Conservation (phyloP, 2,329 filamentous ascomycete genomes). For the Aspergillus calidoustus region DNA sequence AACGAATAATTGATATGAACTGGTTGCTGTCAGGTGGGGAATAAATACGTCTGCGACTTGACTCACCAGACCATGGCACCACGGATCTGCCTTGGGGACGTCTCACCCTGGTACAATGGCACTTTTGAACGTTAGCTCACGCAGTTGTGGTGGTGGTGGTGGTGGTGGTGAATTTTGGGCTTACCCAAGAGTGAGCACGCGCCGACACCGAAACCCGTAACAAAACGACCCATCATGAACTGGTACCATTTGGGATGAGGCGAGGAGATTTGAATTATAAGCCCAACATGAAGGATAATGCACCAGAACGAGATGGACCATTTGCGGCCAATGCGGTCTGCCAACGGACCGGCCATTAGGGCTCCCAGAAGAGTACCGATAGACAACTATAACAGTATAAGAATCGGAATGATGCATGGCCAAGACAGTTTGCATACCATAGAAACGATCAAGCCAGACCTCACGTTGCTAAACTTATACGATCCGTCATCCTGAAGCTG, state of each 20-base stretch:
- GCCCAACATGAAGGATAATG: slow-evolving; percentile 44
- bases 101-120: slow-evolving; percentile 53
- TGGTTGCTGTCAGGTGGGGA: slow-evolving; percentile 16
- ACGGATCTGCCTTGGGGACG: slow-evolving; percentile 50
- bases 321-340: slow-evolving; percentile 49
- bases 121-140: slow-evolving; percentile 29
- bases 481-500: slow-evolving; percentile 34
- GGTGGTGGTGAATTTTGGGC: not conserved
- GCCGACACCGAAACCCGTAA: slow-evolving; percentile 51
- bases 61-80: slow-evolving; percentile 46
- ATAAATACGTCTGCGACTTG: not conserved
- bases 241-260: slow-evolving; percentile 45
- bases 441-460: slow-evolving; percentile 49
- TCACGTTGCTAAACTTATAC: slow-evolving; percentile 46
- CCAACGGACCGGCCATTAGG: slow-evolving; percentile 46
- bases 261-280: slow-evolving; percentile 50
- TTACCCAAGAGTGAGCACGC: slow-evolving; percentile 41
- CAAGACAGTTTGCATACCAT: slow-evolving; percentile 35
- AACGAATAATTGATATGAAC: slow-evolving; percentile 54
- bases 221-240: slow-evolving; percentile 46
- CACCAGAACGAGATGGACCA: slow-evolving; percentile 48
- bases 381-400: slow-evolving; percentile 37
- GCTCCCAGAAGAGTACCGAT: slow-evolving; percentile 51
- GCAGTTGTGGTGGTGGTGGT: not conserved
- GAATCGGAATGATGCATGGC: not conserved